Base-by-base conservation (phyloP, 1,284 basidiomycete species). In the Irpex sp. region DNA sequence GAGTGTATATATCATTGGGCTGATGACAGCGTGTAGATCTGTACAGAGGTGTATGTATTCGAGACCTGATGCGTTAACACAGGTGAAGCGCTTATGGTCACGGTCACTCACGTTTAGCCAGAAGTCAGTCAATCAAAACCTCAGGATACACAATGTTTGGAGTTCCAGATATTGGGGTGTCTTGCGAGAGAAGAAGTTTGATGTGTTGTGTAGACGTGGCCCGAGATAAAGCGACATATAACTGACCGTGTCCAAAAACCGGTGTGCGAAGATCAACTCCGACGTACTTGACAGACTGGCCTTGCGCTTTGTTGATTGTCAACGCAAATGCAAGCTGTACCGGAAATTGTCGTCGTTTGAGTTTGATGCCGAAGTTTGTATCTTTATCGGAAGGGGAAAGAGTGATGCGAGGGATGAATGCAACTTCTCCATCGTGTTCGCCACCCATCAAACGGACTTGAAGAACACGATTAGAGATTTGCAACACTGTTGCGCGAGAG, bases 251-350 rank as follows among this genome's bases (percentile, higher is more conserved):
- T 1, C 72, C 47, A 63, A 81, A 81, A 0, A 81, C 78, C 0
- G 75, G 72, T 5, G 63, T 60, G 0, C 71, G 73, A 0, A 81
- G 61, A 66, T 79, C 71, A 4, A 78, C 57, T 0, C 73, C 75
- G 1, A 76, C 71, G 57, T 59, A 26, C 7, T 71, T 63, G 0
- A 77, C 66, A 0, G 76, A 79, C 64, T 82, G 80, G 0, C 81
- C 81, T 68, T 83, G 80, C 0, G 76, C 38, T 60, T 80, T 81
- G 67, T 82, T 81, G 63, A 82, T 78, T 5, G 73, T 76, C 60
- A 81, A 75, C 8, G 77, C 73, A 71, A 80, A 81, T 4, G 78
- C 78, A 1, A 80, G 70, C 0, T 68, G 66, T 0, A 81, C 66
- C 7, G 79, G 79, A 68, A 80, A 80, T 65, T 81, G 79, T 1